phyloP scores from a whole-genome alignment of 1,284 basidiomycete genomes.

The Rhodotorula sp. region DNA sequence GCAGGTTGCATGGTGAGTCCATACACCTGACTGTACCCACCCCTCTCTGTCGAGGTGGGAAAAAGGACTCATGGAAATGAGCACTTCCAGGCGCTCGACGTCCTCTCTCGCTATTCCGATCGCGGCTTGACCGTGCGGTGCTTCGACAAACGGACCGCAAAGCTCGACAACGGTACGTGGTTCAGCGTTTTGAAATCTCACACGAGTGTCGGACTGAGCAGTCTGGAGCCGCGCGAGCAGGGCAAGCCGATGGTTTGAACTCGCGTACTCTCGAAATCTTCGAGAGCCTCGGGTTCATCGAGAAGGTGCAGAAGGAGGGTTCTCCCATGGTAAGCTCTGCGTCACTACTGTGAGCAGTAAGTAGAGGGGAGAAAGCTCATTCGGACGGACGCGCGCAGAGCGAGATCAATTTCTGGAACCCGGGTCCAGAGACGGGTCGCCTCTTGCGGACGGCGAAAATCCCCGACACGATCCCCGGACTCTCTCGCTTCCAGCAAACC shows the following conservation, averaged over 20 bases:
- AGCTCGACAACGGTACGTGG: conserved; percentile 41
- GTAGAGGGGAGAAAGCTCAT: no score
- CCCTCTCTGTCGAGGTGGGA: no score
- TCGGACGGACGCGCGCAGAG: neutral
- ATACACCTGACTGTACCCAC: neutral
- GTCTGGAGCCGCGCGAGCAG: conserved; percentile 50
- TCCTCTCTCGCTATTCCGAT: conserved; percentile 24
- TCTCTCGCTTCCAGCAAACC: conserved; percentile 45
- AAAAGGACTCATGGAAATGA: conserved; percentile 45
- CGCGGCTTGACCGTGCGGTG: conserved; percentile 62
- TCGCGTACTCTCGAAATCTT: conserved; percentile 74
- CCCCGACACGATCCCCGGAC: conserved; percentile 44
- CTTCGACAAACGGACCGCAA: conserved; percentile 62
- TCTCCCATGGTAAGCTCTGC: conserved; percentile 27
- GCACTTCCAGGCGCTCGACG: conserved; percentile 53
- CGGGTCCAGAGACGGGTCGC: conserved; percentile 29
- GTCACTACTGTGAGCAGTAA: no score
- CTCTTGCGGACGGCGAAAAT: conserved; percentile 32
- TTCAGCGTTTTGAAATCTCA: neutral
- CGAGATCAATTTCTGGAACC: conserved; percentile 42
- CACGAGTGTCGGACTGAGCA: neutral
- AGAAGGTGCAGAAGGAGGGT: conserved; percentile 40
- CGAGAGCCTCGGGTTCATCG: conserved; percentile 51
- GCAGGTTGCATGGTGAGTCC: conserved; percentile 28
- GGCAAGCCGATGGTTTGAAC: conserved; percentile 76